phyloP scores from a whole-genome alignment of 805 yeast species.

The Blastobotrys terrestris region DNA sequence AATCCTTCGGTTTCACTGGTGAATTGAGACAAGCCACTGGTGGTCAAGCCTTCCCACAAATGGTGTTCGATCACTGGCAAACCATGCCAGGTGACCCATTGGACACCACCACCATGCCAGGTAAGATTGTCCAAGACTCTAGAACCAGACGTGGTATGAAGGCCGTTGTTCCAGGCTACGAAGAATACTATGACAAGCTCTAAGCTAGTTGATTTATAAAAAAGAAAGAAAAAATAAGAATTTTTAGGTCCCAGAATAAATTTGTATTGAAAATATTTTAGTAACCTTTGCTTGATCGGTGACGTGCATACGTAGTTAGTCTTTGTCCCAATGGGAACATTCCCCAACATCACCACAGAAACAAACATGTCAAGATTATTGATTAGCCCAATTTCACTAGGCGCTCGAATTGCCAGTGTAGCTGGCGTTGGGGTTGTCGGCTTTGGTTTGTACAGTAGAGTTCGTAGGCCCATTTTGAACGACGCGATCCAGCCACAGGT shows the following conservation, averaged over 20 bases:
- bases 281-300: too few relatives aligned
- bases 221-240: background rate
- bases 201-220: slow-evolving; percentile 23
- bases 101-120: slow-evolving; percentile 73
- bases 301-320: too few relatives aligned
- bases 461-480: background rate
- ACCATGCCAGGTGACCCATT: slow-evolving; percentile 86
- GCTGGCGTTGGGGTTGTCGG: background rate
- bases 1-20: slow-evolving; percentile 99
- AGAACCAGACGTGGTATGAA: slow-evolving; percentile 97
- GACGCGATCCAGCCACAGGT: background rate
- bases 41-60: slow-evolving; percentile 99
- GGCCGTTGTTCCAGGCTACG: slow-evolving; percentile 98
- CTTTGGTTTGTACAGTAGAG: background rate
- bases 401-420: background rate
- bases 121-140: slow-evolving; percentile 55
- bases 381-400: background rate
- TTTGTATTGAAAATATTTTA: background rate
- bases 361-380: background rate
- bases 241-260: background rate
- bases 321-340: too few relatives aligned
- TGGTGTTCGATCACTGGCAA: slow-evolving; percentile 99
- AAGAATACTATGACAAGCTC: slow-evolving; percentile 54
- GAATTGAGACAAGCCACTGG: slow-evolving; percentile 99
- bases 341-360: background rate